A percentile compares a stretch with the other conserved stretches of the same genome.
Conservation (phyloP, 148 eudicot species). For the Polygonum maritimum region DNA sequence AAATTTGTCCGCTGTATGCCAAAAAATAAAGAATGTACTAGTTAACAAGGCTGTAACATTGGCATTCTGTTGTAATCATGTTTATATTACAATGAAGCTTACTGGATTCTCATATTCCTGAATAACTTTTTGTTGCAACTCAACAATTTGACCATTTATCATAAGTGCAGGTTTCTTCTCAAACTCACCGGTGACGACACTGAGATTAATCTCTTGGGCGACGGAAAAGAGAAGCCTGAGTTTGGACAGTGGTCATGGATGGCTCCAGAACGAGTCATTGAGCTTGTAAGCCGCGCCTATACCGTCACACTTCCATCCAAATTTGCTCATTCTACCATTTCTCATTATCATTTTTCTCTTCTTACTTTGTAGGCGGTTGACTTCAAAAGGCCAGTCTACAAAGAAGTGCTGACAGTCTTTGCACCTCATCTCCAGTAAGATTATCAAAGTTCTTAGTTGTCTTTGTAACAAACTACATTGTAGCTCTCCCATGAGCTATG, state of each 20-base stretch:
- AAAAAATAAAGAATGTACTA: not conserved
- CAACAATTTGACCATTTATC: not conserved
- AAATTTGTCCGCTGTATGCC: not conserved
- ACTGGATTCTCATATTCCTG: not conserved
- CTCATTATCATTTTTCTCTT: not conserved
- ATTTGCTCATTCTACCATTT: not conserved
- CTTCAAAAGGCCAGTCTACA: constrained; percentile 79
- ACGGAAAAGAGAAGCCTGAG: constrained; percentile 89
- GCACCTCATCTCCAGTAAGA: constrained; percentile 52
- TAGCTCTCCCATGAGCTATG: not conserved
- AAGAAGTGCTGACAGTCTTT: constrained; percentile 65
- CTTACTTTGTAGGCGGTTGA: constrained; percentile 64
- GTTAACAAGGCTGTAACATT: not conserved
- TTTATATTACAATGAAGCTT: not conserved
- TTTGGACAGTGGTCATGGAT: constrained; percentile 94
- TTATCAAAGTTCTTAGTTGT: not conserved
- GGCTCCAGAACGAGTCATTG: constrained; percentile 69
- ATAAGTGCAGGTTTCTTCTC: constrained; percentile 62
- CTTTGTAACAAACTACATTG: not conserved
- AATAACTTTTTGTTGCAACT: not conserved
- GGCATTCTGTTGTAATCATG: not conserved
- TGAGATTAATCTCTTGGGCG: constrained; percentile 81
- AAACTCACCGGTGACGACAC: constrained; percentile 69
- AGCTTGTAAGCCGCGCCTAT: constrained; percentile 34
- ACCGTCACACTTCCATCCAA: not conserved